phyloP scores from a whole-genome alignment of 1,284 basidiomycete species.

The Sporisorium graminicola region DNA sequence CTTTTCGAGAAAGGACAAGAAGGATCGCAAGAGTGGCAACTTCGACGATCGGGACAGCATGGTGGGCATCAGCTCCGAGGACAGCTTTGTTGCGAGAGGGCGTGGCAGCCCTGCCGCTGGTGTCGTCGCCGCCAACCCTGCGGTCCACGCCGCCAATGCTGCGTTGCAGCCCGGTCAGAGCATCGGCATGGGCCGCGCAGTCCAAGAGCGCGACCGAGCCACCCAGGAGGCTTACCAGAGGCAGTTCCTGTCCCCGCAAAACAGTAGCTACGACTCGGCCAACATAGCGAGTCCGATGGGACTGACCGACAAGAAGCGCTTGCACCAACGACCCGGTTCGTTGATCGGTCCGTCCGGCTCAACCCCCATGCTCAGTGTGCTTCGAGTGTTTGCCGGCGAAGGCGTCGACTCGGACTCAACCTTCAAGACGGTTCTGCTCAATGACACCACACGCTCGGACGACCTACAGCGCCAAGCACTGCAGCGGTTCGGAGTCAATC shows the following conservation, averaged over 20 bases:
- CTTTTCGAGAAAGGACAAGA: conserved; percentile 66
- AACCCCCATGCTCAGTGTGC: conserved; percentile 88
- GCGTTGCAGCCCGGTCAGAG: conserved; percentile 48
- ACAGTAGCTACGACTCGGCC: conserved; percentile 29
- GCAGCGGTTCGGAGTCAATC: conserved; percentile 81
- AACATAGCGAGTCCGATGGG: conserved; percentile 10
- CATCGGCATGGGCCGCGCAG: conserved; percentile 52
- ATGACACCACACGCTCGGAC: conserved; percentile 82
- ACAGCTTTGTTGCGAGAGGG: conserved; percentile 30
- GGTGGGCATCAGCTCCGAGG: conserved; percentile 53
- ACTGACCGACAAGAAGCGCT: conserved; percentile 23
- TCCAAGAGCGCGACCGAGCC: conserved; percentile 60
- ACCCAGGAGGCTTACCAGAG: conserved; percentile 61
- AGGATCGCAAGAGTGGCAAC: conserved; percentile 61
- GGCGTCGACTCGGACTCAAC: conserved; percentile 86
- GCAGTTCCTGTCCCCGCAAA: conserved; percentile 55
- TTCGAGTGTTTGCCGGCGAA: conserved; percentile 92
- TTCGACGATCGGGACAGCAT: conserved; percentile 53
- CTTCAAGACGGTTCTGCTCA: conserved; percentile 96
- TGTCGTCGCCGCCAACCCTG: conserved; percentile 17
- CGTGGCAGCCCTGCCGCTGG: conserved; percentile 24
- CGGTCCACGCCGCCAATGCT: conserved; percentile 41
- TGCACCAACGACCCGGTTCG: conserved; percentile 60
- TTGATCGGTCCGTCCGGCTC: conserved; percentile 70
- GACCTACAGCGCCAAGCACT: conserved; percentile 91